These are phyloP conservation scores for Xanthoconium separans DNA, from an alignment of 1,284 basidiomycete species.

Conservation along the genomic window DNA sequence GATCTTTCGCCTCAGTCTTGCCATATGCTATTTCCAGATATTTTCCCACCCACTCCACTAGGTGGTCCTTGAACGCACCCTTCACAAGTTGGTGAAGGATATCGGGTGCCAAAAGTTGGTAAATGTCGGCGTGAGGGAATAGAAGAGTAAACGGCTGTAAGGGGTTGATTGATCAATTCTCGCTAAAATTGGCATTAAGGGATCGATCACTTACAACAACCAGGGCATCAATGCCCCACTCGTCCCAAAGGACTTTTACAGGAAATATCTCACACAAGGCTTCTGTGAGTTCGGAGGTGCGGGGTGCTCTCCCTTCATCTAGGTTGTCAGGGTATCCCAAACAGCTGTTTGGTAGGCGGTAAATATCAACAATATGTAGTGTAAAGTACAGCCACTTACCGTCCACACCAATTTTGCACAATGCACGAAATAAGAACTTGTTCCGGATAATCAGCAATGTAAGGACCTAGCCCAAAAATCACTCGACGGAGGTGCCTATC, in stretches of 20 bases:
- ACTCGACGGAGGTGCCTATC: not conserved
- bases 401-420: not conserved
- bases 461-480: not conserved
- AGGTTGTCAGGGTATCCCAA: too few species aligned
- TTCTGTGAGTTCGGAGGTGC: too few species aligned
- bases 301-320: too few species aligned
- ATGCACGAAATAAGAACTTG: not conserved
- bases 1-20: not conserved
- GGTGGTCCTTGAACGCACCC: constrained; percentile 4
- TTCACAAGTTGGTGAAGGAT: constrained; percentile 14
- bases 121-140: constrained; percentile 13
- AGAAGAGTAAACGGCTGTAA: constrained; percentile 7
- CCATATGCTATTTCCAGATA: constrained; percentile 4
- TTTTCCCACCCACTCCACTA: constrained; percentile 11
- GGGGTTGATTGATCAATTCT: not conserved
- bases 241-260: not conserved
- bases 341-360: too few species aligned
- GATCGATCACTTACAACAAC: not conserved
- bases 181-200: not conserved
- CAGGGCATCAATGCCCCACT: not conserved
- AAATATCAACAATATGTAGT: too few species aligned
- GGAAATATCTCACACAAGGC: too few species aligned
- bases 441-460: not conserved
- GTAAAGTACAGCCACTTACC: not conserved
- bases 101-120: constrained; percentile 2